Evolutionary conservation across 352 stramenopile genomes (phyloP).

Genomic region (Pythium graminicola): DNA sequence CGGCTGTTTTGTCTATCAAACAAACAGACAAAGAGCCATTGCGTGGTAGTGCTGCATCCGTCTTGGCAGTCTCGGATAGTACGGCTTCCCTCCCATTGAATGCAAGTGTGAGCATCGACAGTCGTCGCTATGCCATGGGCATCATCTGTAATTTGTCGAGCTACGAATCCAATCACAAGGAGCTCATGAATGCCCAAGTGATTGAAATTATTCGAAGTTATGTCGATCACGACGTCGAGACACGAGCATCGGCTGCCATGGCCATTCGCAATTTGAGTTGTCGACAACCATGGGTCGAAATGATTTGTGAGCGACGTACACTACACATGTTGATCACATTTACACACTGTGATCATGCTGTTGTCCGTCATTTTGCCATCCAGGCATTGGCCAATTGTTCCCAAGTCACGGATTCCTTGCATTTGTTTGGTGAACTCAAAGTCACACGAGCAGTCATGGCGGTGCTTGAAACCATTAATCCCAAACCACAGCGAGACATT

Average conservation of each 20-base stretch:
- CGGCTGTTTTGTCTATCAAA: conserved; percentile 35
- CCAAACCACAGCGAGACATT: not conserved
- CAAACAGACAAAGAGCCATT: not conserved
- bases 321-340: conserved; percentile 55
- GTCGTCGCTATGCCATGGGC: conserved; percentile 45
- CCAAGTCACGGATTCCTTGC: conserved; percentile 59
- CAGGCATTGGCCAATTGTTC: conserved; percentile 74
- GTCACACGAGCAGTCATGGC: conserved; percentile 42
- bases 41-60: not conserved
- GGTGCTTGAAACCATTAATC: conserved; percentile 35
- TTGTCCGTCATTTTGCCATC: conserved; percentile 57
- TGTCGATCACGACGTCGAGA: conserved; percentile 60
- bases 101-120: conserved; percentile 32
- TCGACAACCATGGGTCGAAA: conserved; percentile 64
- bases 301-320: conserved; percentile 70
- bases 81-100: conserved; percentile 3
- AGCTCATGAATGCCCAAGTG: conserved; percentile 72
- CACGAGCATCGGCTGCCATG: conserved; percentile 63
- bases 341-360: conserved; percentile 39
- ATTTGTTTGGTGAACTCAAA: conserved; percentile 64
- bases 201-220: conserved; percentile 64
- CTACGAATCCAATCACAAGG: conserved; percentile 72
- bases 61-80: not conserved
- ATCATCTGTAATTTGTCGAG: conserved; percentile 75
- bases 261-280: conserved; percentile 69